Percentiles rank a stretch among this genome's conserved stretches.
Conservation (phyloP, 2,329 filamentous ascomycete genomes). For the Ascochyta rabiei region DNA sequence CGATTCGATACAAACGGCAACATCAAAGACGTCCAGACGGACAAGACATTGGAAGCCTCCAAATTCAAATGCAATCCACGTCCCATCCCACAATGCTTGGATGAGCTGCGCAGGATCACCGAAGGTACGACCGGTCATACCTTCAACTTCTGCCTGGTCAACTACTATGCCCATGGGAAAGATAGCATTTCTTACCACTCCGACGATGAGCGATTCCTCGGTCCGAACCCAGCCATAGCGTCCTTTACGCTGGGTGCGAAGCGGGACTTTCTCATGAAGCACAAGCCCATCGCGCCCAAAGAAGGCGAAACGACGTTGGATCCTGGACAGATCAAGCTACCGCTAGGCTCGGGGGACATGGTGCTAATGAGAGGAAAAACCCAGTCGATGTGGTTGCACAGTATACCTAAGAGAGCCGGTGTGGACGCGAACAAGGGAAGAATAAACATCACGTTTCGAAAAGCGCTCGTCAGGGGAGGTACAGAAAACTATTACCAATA, state of each 20-base stretch:
- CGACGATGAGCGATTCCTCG: slow-evolving; percentile 80
- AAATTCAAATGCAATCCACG: slow-evolving; percentile 68
- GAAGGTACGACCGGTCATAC: slow-evolving; percentile 69
- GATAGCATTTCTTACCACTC: slow-evolving; percentile 82
- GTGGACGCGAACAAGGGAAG: slow-evolving; percentile 66
- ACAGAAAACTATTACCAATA: slow-evolving; percentile 87
- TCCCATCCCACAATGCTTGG: slow-evolving; percentile 73
- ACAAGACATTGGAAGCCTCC: slow-evolving; percentile 48
- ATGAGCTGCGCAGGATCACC: slow-evolving; percentile 65
- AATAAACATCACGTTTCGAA: slow-evolving; percentile 78
- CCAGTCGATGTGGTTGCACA: slow-evolving; percentile 76
- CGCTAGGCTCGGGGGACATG: slow-evolving; percentile 74
- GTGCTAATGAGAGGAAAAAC: slow-evolving; percentile 76
- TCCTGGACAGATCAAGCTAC: slow-evolving; percentile 56
- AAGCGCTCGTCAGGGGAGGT: slow-evolving; percentile 71
- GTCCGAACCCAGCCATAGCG: slow-evolving; percentile 71
- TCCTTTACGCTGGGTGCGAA: slow-evolving; percentile 75
- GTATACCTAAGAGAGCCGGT: slow-evolving; percentile 75
- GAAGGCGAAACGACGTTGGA: slow-evolving; percentile 46
- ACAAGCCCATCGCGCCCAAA: slow-evolving; percentile 64
- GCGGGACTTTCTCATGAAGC: slow-evolving; percentile 79
- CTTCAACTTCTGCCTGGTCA: slow-evolving; percentile 82
- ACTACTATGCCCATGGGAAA: slow-evolving; percentile 78
- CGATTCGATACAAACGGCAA: slow-evolving; percentile 54
- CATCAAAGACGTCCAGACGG: slow-evolving; percentile 52